These are phyloP conservation scores for Simplicillium aogashimaense DNA, from an alignment of 2,329 filamentous ascomycete species.

Conservation along the genomic window DNA sequence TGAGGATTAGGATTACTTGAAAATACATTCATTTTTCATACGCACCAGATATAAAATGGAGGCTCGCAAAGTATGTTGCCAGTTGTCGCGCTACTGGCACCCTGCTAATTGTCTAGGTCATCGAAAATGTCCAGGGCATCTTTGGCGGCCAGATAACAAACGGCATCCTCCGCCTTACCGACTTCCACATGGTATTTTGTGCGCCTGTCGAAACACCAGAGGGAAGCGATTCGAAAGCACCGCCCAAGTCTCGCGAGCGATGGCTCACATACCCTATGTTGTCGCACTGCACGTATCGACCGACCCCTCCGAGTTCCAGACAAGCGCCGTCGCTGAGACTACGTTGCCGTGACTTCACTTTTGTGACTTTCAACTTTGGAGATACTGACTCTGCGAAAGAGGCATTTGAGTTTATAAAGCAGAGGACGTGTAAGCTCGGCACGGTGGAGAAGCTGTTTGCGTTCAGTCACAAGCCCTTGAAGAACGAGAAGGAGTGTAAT, in stretches of 20 bases:
- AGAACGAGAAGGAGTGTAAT: constrained; percentile 62
- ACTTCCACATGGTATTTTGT: constrained; percentile 51
- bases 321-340: constrained; percentile 76
- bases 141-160: constrained; percentile 46
- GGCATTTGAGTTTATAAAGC: constrained; percentile 77
- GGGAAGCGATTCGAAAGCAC: constrained; percentile 10
- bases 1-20: background rate
- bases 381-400: constrained; percentile 68
- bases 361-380: constrained; percentile 80
- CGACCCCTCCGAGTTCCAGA: constrained; percentile 57
- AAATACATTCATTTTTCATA: constrained; percentile 2
- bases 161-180: constrained; percentile 50
- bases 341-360: constrained; percentile 87
- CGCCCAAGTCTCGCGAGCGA: constrained; percentile 48
- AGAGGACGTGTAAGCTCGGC: constrained; percentile 71
- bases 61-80: constrained; percentile 26
- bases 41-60: constrained; percentile 19
- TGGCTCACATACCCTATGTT: constrained; percentile 97
- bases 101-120: constrained; percentile 22
- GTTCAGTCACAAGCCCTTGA: constrained; percentile 71
- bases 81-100: constrained; percentile 7
- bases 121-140: constrained; percentile 52
- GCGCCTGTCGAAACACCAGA: constrained; percentile 25
- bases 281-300: constrained; percentile 66
- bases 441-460: constrained; percentile 85